Conservation (phyloP, 352 stramenopile genomes). For the Pythium insidiosum region DNA sequence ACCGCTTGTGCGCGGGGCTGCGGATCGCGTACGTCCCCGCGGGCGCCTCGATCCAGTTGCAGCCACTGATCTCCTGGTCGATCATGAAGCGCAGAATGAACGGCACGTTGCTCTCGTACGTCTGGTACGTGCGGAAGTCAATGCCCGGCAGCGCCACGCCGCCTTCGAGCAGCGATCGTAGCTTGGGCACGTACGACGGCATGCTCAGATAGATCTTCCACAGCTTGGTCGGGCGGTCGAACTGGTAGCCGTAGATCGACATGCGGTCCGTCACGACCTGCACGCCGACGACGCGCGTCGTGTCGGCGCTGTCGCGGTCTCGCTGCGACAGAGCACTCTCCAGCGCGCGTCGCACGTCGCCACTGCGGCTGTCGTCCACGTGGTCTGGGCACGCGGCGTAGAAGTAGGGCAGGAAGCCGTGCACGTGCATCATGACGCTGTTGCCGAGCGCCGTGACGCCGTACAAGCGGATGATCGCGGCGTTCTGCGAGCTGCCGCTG, state of each 20-base stretch:
- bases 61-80: conserved; percentile 94
- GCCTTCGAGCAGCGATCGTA: conserved; percentile 86
- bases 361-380: conserved; percentile 55
- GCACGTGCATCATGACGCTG: conserved; percentile 95
- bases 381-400: conserved; percentile 85
- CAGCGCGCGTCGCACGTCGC: conserved; percentile 59
- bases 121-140: conserved; percentile 75
- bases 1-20: conserved; percentile 61
- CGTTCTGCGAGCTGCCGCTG: conserved; percentile 88
- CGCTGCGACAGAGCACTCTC: conserved; percentile 44
- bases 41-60: conserved; percentile 96
- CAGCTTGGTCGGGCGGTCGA: conserved; percentile 54
- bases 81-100: conserved; percentile 99
- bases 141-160: conserved; percentile 66
- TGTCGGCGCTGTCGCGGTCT: conserved; percentile 39
- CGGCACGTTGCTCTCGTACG: conserved; percentile 98
- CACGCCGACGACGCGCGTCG: conserved; percentile 49
- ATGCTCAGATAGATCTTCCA: conserved; percentile 94
- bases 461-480: conserved; percentile 93
- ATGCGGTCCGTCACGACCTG: conserved; percentile 72
- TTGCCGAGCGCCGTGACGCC: conserved; percentile 94
- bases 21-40: conserved; percentile 89
- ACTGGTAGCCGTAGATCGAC: conserved; percentile 86
- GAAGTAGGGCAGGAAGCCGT: conserved; percentile 98
- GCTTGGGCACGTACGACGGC: conserved; percentile 92